phyloP scores from a whole-genome alignment of 2,329 filamentous ascomycete genomes.

The Ilyonectria destructans region DNA sequence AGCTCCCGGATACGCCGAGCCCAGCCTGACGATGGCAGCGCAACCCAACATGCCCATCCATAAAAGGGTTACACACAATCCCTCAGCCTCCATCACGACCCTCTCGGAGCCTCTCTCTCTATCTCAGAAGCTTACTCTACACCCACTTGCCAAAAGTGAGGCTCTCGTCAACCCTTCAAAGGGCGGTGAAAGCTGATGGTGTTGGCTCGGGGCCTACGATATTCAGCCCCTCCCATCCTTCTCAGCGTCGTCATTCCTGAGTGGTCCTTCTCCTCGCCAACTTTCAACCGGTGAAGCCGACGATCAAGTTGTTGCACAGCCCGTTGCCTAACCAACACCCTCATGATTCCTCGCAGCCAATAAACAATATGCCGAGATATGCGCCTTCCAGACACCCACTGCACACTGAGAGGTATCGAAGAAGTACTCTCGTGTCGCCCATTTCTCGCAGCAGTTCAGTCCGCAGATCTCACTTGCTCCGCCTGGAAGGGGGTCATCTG shows the following conservation, averaged over 20 bases:
- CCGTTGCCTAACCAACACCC: conserved; percentile 15
- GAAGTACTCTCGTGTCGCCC: conserved; percentile 20
- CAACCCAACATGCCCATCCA: conserved; percentile 20
- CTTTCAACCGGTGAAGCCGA: conserved; percentile 25
- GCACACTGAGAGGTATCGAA: conserved; percentile 12
- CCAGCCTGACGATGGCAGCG: conserved; percentile 5
- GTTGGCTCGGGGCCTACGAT: conserved; percentile 6
- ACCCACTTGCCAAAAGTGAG: conserved; percentile 8
- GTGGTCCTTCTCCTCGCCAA: conserved; percentile 8
- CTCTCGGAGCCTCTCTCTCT: not conserved
- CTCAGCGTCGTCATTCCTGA: conserved; percentile 4
- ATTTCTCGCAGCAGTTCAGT: conserved; percentile 19
- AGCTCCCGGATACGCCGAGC: not conserved
- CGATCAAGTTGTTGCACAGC: conserved; percentile 9
- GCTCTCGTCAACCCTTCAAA: conserved; percentile 11
- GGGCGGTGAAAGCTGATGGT: conserved; percentile 4
- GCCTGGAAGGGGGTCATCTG: conserved; percentile 13
- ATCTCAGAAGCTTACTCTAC: not conserved
- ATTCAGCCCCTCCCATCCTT: conserved; percentile 24
- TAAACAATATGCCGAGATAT: conserved; percentile 8
- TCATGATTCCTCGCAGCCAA: conserved; percentile 17
- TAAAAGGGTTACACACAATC: not conserved
- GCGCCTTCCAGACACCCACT: conserved; percentile 8
- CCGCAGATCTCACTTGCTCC: conserved; percentile 14
- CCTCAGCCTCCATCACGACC: conserved; percentile 7